Evolutionary conservation across 139 green algal species (phyloP).

Genomic region (Picochlorum costavermella): DNA sequence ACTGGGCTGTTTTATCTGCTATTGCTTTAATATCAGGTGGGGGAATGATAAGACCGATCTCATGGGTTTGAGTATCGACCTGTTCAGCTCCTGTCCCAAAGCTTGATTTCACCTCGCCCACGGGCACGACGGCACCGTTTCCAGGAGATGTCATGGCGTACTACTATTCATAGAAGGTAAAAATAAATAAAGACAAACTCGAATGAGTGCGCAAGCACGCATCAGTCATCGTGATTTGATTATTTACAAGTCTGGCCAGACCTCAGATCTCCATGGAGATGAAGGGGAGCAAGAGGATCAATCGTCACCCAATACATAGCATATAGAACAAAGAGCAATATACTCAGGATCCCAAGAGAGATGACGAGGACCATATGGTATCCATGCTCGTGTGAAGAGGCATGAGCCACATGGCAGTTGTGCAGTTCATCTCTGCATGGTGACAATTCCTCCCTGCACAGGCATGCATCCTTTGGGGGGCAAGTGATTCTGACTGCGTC

Average conservation of each 20-base stretch:
- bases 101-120: constrained; percentile 37
- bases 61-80: constrained; percentile 80
- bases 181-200: not conserved
- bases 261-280: not conserved
- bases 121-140: constrained; percentile 50
- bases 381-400: too few relatives aligned
- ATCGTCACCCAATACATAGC: not conserved
- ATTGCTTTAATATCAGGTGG: constrained; percentile 92
- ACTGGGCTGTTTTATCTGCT: constrained; percentile 96
- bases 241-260: too few relatives aligned
- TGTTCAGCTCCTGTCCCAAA: constrained; percentile 6
- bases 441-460: too few relatives aligned
- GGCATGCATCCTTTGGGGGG: not conserved
- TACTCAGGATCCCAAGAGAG: not conserved
- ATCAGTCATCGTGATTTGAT: too few relatives aligned
- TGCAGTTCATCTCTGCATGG: too few relatives aligned
- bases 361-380: not conserved
- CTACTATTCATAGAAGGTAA: not conserved
- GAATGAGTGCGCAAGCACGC: not conserved
- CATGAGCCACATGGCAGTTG: too few relatives aligned
- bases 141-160: constrained; percentile 16
- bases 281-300: not conserved
- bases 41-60: constrained; percentile 87
- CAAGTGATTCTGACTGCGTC: not conserved
- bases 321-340: not conserved